A percentile compares a stretch with the other conserved stretches of the same genome.
phyloP scores from a whole-genome alignment of 2,329 filamentous ascomycete species.

The Botryotinia narcissicola region DNA sequence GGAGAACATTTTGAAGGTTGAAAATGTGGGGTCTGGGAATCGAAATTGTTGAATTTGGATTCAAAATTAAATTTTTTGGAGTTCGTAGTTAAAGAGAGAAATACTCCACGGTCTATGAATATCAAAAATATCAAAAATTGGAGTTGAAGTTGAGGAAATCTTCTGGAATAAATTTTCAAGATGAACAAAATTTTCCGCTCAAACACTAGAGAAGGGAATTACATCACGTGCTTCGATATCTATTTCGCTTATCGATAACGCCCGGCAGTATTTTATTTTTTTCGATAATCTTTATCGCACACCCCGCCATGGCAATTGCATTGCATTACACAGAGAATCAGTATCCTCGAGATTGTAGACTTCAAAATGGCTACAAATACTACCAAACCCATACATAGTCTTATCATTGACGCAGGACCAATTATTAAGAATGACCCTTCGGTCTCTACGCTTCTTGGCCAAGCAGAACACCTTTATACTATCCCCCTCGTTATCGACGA shows the following conservation, averaged over 20 bases:
- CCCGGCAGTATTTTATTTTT: conserved; percentile 20
- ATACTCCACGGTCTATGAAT: not conserved
- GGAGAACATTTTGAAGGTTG: conserved; percentile 29
- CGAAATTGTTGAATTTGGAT: conserved; percentile 12
- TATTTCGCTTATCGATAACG: conserved; percentile 19
- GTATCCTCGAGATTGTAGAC: not conserved
- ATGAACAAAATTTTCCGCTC: conserved; percentile 17
- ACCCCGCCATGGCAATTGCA: conserved; percentile 25
- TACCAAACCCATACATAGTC: conserved; percentile 71
- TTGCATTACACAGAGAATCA: not conserved
- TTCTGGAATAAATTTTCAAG: conserved; percentile 14
- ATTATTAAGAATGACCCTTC: conserved; percentile 91
- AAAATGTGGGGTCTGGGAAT: not conserved
- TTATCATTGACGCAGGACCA: conserved; percentile 87
- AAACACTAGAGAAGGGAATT: conserved; percentile 11
- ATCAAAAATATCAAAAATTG: conserved; percentile 4
- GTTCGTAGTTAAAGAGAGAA: not conserved
- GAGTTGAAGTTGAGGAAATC: conserved; percentile 1
- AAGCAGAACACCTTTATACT: conserved; percentile 76
- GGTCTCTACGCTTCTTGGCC: conserved; percentile 74
- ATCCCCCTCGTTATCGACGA: conserved; percentile 83
- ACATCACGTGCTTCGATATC: conserved; percentile 1
- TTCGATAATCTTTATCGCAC: conserved; percentile 20
- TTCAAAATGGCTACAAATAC: conserved; percentile 33
- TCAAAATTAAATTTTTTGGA: not conserved